Conservation (phyloP, 2,329 filamentous ascomycete species). For the Calycina herbarum region DNA sequence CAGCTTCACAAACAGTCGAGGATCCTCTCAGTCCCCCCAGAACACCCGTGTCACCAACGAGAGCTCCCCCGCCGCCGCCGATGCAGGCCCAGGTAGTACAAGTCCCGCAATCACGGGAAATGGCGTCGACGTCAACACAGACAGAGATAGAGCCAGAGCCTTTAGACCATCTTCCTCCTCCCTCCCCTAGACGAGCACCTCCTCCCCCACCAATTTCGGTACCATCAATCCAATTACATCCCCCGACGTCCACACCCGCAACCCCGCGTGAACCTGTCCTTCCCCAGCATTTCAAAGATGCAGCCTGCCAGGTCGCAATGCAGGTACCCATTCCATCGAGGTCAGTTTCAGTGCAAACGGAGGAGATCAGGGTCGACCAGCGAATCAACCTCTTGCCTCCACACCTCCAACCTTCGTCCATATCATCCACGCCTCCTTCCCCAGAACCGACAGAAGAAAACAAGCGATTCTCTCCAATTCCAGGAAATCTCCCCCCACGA, state of each 20-base stretch:
- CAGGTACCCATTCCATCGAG: slow-evolving; percentile 41
- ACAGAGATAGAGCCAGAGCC: slow-evolving; percentile 45
- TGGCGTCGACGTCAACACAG: slow-evolving; percentile 62
- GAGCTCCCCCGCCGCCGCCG: slow-evolving; percentile 44
- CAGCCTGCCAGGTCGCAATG: slow-evolving; percentile 74
- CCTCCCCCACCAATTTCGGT: slow-evolving; percentile 54
- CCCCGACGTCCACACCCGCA: slow-evolving; percentile 79
- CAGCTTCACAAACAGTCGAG: slow-evolving; percentile 62
- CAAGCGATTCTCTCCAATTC: slow-evolving; percentile 51
- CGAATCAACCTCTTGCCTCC: slow-evolving; percentile 72
- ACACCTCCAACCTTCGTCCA: slow-evolving; percentile 76
- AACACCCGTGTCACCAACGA: slow-evolving; percentile 58
- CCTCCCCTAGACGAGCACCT: slow-evolving; percentile 29
- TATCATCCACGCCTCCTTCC: slow-evolving; percentile 61
- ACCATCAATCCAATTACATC: slow-evolving; percentile 88
- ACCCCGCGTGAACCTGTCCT: slow-evolving; percentile 74
- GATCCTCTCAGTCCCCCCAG: slow-evolving; percentile 64
- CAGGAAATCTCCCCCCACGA: slow-evolving; percentile 56
- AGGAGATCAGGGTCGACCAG: slow-evolving; percentile 83
- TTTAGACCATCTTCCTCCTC: slow-evolving; percentile 7
- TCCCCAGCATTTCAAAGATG: slow-evolving; percentile 80
- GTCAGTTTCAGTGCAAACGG: slow-evolving; percentile 71
- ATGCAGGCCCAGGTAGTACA: slow-evolving; percentile 20
- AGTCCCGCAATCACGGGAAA: slow-evolving; percentile 37
- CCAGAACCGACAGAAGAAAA: slow-evolving; percentile 44